phyloP scores from a whole-genome alignment of 2,329 filamentous ascomycete species.

The Ceratocystis destructans region DNA sequence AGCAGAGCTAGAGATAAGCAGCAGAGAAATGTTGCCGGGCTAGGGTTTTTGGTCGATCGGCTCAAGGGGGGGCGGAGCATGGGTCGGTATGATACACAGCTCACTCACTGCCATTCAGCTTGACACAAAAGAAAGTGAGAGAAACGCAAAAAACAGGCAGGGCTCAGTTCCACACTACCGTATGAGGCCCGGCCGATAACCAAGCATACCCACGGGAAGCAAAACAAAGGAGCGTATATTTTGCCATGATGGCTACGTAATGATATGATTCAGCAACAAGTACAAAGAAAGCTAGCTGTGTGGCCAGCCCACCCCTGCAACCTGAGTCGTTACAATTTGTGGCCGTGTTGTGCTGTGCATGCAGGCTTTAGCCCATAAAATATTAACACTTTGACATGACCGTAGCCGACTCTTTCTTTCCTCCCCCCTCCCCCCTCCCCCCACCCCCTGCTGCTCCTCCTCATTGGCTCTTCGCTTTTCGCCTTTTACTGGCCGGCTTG shows the following conservation, averaged over 20 bases:
- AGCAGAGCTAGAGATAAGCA: not conserved
- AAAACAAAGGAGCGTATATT: not conserved
- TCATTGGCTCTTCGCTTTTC: not conserved
- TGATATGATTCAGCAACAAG: not conserved
- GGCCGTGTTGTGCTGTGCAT: conserved; percentile 3
- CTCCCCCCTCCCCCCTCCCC: not conserved
- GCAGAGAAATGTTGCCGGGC: not conserved
- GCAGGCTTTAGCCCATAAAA: not conserved
- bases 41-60: not conserved
- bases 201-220: not conserved
- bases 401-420: not conserved
- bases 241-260: not conserved
- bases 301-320: not conserved
- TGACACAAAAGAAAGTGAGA: not conserved
- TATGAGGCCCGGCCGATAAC: not conserved
- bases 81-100: conserved; percentile 6
- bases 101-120: not conserved
- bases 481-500: not conserved
- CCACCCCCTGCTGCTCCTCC: not conserved
- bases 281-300: not conserved
- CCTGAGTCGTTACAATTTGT: not conserved
- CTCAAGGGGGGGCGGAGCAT: not conserved
- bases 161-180: not conserved
- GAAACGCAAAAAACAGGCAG: not conserved
- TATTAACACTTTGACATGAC: not conserved